Evolutionary conservation across 768 basidiomycete species (phyloP), one percentile per base, ranked within the genome.

Genomic region (Rhizopogon rudus): DNA sequence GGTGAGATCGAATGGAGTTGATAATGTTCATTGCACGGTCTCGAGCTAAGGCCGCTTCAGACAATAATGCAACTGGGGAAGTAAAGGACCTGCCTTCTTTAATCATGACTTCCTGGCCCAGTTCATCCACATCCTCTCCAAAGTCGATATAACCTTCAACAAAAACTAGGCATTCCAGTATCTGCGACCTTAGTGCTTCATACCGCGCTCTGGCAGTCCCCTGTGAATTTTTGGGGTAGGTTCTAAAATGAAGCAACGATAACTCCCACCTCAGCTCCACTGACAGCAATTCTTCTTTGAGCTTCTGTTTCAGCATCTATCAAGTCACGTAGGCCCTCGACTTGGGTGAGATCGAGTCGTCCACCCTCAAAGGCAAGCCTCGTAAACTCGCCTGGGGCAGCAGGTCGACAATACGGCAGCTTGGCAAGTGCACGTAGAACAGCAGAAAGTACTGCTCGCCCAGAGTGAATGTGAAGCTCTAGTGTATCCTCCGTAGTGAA

Each of bases 101-200:
- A 60, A 82, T 84, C 17, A 92, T 83, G 8, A 79, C 85, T n/a
- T 88, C 87, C 63, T 94, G 68, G 8, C 70, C 92, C 40, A 95
- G 81, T 37, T 91, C 89, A 63, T 95, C 93, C 13, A 71, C 64
- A 29, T 87, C 89, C 71, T 97, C 93, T 6, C 91, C 91, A 68
- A 95, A 97, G 67, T 96, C 93, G 52, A 97, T 94, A 17, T 95
- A 71, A 1, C 93, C 94, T 69, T 97, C 94, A 4, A 92, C 76
- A 58, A 84, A 79, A 10, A 93, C 84, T 20, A 93, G 79, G 49
- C 86, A 88, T 29, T 80, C 75, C 22, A 96, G 80, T 16, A 91
- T 84, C 12, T 82, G 78, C 6, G 69, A 68, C 52, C 93, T 75
- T 48, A 96, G 69, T 5, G 77, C 65, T 46, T 90, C 84, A 57